A percentile compares a stretch with the other conserved stretches of the same genome.
These are phyloP conservation scores for Solanum hybrid DNA, from an alignment of 305 asterid genomes.

Conservation along the genomic window DNA sequence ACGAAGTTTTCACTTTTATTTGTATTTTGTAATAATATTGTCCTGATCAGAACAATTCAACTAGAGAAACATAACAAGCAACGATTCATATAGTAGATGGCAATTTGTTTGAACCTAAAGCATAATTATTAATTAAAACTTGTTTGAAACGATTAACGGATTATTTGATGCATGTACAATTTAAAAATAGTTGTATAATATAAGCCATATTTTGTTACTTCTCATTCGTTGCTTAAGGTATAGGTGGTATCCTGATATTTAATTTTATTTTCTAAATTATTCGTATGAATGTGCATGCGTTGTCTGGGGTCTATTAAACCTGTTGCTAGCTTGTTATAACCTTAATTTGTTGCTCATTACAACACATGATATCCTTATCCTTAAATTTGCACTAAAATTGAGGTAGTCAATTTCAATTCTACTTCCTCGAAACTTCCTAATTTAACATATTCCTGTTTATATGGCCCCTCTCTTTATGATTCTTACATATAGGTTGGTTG, in stretches of 20 bases:
- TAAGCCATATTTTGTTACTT: not conserved
- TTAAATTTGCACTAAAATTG: not conserved
- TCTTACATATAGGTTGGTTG: not conserved
- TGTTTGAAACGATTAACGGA: too few species aligned
- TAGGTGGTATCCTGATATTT: not conserved
- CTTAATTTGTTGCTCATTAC: not conserved
- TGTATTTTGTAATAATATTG: too few species aligned
- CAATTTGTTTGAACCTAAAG: not conserved
- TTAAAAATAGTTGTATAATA: not conserved
- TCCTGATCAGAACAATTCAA: not conserved
- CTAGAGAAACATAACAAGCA: not conserved
- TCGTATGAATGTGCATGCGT: not conserved
- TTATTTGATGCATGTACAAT: not conserved
- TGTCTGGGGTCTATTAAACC: not conserved
- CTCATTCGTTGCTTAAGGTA: not conserved
- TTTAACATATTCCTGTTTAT: not conserved
- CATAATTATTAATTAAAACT: not conserved
- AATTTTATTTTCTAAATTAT: not conserved
- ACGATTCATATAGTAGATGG: not conserved
- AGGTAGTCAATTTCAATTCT: not conserved
- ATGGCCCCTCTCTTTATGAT: not conserved
- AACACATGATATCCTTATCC: not conserved
- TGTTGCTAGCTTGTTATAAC: not conserved
- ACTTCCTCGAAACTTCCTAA: not conserved
- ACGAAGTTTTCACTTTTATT: not conserved